Conservation (phyloP, 2,329 filamentous ascomycete species). For the Aspergillus candidus region DNA sequence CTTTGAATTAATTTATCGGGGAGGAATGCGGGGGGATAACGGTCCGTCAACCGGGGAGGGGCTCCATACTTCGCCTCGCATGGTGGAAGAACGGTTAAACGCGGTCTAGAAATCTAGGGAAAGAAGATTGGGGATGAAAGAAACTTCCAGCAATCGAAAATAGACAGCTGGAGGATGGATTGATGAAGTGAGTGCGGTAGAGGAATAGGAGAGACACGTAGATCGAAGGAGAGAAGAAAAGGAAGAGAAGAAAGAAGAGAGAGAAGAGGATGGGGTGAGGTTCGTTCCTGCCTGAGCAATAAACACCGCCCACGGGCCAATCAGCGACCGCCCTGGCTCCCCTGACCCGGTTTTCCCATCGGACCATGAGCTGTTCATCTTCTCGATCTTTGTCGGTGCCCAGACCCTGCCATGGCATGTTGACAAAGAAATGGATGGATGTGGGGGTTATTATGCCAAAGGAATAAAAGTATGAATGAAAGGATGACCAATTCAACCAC, state of each 20-base stretch:
- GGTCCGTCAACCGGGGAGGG: constrained; percentile 14
- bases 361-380: neutral
- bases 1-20: neutral
- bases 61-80: constrained; percentile 33
- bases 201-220: neutral
- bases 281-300: constrained; percentile 11
- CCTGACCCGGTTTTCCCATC: neutral
- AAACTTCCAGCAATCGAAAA: neutral
- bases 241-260: neutral
- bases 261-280: constrained; percentile 1
- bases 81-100: constrained; percentile 14
- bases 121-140: neutral
- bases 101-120: neutral
- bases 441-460: too few species aligned
- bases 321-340: constrained; percentile 1
- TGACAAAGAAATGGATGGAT: too few species aligned
- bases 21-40: constrained; percentile 13
- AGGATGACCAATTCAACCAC: too few species aligned
- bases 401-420: too few species aligned
- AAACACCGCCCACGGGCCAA: constrained; percentile 6
- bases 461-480: too few species aligned
- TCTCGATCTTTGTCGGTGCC: too few species aligned
- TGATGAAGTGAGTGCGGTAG: neutral
- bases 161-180: constrained; percentile 1
- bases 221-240: neutral